Percentiles rank a stretch among this genome's conserved stretches.
phyloP scores from a whole-genome alignment of 2,329 filamentous ascomycete species.

The Diaporthe batatas region DNA sequence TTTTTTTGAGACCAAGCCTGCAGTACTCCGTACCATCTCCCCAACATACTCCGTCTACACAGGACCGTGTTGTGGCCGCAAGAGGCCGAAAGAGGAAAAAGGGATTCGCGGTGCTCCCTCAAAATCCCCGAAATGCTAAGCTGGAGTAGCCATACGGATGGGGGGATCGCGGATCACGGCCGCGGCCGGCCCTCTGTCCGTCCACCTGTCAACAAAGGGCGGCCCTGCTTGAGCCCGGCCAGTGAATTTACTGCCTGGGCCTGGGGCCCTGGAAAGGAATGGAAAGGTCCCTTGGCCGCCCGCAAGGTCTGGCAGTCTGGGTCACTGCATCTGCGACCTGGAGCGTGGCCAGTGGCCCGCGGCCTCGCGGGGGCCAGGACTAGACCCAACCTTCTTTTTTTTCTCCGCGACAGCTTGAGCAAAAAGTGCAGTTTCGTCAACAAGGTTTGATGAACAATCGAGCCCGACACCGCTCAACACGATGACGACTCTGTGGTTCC shows the following conservation, averaged over 20 bases:
- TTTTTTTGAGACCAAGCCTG: conserved; percentile 10
- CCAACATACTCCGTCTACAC: background rate
- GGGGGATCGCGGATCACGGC: conserved; percentile 19
- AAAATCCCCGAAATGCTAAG: conserved; percentile 21
- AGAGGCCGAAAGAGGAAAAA: background rate
- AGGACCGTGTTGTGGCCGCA: background rate
- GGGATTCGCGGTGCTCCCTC: conserved; percentile 2
- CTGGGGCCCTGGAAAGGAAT: background rate
- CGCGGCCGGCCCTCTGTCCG: conserved; percentile 3
- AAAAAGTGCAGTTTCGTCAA: conserved; percentile 13
- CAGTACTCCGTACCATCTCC: conserved; percentile 20
- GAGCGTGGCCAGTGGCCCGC: background rate
- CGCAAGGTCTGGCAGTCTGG: background rate
- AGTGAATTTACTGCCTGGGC: background rate
- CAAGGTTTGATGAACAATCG: conserved; percentile 25
- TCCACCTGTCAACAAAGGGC: conserved; percentile 12
- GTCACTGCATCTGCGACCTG: conserved; percentile 19
- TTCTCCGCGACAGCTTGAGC: conserved; percentile 9
- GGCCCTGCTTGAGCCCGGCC: background rate
- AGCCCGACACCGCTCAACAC: background rate
- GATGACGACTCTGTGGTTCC: conserved; percentile 1
- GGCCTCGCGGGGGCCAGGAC: conserved; percentile 18
- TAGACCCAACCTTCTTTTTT: conserved; percentile 33
- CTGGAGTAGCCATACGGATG: background rate
- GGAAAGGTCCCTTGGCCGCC: background rate